These are phyloP conservation scores for Stachybotrys elegans DNA, from an alignment of 2,329 filamentous ascomycete genomes.

Conservation along the genomic window DNA sequence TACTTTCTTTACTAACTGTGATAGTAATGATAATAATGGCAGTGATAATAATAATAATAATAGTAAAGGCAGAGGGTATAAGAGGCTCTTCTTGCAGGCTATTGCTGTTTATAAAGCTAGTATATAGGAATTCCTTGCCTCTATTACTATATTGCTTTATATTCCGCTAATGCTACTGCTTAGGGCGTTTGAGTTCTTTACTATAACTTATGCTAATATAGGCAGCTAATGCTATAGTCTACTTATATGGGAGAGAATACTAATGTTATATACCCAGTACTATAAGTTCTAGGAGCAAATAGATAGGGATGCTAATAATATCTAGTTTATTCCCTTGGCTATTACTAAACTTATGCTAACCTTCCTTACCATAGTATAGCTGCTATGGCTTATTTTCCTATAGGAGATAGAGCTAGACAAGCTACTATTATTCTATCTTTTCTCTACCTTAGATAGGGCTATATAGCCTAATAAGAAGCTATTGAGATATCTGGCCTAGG, in stretches of 20 bases:
- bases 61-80: too few relatives aligned
- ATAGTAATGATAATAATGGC: too few relatives aligned
- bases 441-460: neutral
- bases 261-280: slow-evolving; percentile 6
- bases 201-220: slow-evolving; percentile 4
- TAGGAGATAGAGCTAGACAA: neutral
- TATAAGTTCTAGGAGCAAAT: slow-evolving; percentile 5
- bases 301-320: slow-evolving; percentile 4
- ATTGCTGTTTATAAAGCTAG: too few relatives aligned
- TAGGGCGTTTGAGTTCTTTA: neutral
- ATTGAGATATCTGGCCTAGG: slow-evolving; percentile 2
- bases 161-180: neutral
- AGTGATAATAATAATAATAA: too few relatives aligned
- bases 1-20: too few relatives aligned
- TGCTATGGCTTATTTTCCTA: slow-evolving; percentile 6
- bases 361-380: slow-evolving; percentile 3
- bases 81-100: too few relatives aligned
- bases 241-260: slow-evolving; percentile 5
- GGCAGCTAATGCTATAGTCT: neutral
- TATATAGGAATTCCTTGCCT: too few relatives aligned
- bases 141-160: too few relatives aligned
- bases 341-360: slow-evolving; percentile 4
- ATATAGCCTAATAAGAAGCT: neutral
- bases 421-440: slow-evolving; percentile 1
- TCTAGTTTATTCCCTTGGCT: slow-evolving; percentile 2